Evolutionary conservation across 2,329 filamentous ascomycete genomes (phyloP).

Genomic region (Neurospora sp.): DNA sequence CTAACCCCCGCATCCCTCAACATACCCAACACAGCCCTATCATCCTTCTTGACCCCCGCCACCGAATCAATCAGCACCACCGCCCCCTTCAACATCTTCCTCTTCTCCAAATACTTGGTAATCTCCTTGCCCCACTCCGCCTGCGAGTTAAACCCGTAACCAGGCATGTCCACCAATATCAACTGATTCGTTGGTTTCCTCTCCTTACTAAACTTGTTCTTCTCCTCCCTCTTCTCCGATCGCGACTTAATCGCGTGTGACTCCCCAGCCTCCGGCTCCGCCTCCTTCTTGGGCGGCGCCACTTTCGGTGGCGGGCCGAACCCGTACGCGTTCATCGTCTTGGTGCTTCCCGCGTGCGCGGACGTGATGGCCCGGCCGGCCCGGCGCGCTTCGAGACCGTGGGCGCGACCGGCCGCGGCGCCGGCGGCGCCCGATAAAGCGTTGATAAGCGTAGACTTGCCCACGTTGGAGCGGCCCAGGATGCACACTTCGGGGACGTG

Average conservation of each 20-base stretch:
- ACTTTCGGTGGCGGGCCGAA: slow-evolving; percentile 34
- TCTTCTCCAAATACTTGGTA: slow-evolving; percentile 36
- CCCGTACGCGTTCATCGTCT: slow-evolving; percentile 46
- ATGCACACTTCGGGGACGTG: slow-evolving; percentile 58
- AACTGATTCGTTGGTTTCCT: slow-evolving; percentile 36
- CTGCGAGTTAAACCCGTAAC: slow-evolving; percentile 27
- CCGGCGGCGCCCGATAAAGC: slow-evolving; percentile 49
- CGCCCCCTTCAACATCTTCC: slow-evolving; percentile 39
- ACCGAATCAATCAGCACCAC: slow-evolving; percentile 44
- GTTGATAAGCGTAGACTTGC: slow-evolving; percentile 84
- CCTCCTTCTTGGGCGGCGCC: slow-evolving; percentile 7
- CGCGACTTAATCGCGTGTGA: background rate
- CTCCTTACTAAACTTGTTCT: background rate
- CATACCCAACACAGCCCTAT: slow-evolving; percentile 36
- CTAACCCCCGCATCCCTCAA: slow-evolving; percentile 35
- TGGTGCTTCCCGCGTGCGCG: slow-evolving; percentile 41
- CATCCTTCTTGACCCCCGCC: slow-evolving; percentile 39
- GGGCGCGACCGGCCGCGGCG: slow-evolving; percentile 18
- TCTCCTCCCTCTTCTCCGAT: slow-evolving; percentile 21
- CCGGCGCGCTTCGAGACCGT: slow-evolving; percentile 26
- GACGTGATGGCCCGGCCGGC: slow-evolving; percentile 43
- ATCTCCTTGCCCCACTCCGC: slow-evolving; percentile 44
- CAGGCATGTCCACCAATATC: slow-evolving; percentile 32
- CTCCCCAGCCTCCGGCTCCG: slow-evolving; percentile 1
- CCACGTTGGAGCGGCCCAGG: slow-evolving; percentile 80